Base-by-base conservation (phyloP, 139 green algal species). In the Limnomonas spitsbergensis region DNA sequence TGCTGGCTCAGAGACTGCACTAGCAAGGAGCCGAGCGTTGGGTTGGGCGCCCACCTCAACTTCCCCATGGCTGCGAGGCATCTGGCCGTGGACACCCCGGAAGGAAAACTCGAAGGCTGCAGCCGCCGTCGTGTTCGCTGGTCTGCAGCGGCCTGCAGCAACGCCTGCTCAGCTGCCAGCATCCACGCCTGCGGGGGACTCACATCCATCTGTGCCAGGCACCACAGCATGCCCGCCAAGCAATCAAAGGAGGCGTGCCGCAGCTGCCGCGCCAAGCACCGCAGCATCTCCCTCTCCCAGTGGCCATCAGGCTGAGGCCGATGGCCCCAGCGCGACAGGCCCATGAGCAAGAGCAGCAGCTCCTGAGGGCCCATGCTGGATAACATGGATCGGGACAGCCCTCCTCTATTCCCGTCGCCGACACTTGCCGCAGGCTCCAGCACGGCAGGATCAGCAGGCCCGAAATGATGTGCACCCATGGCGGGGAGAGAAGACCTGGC, bases 281-380 rank as follows among this genome's bases (percentile, higher is more conserved):
- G 9, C 9, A 72, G 29, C 61, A 72, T 34, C 27, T 34, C 7
- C 9, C 7, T 37, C 27, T 34, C 26, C 61, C 61, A 72, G 7
- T 7, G 61, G 27, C 27, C 29, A 20, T 20, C 29, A 20, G 29
- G 27, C 61, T 34, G 9, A 36, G 61, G 47, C 47, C 20, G 9
- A 24, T 34, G 9, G 27, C 61, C 27, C 61, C 61, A 72, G 27
- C 29, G 26, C 61, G 61, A 34, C 61, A 72, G 26, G 27, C 27
- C 61, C 61, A 72, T 72, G 7, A 72, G 61, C 61, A 72, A 24
- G 9, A 72, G 26, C 61, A 72, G 61, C 61, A 72, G 6, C 61
- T 72, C 61, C 27, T 37, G 61, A 24, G 61, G 27, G 29, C 61
- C 29, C 27, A 72, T 34, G 61, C 27, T 36, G 29, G 61, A 34